Conservation (phyloP, 2,329 filamentous ascomycete species). For the Aphanoascus verrucosus region DNA sequence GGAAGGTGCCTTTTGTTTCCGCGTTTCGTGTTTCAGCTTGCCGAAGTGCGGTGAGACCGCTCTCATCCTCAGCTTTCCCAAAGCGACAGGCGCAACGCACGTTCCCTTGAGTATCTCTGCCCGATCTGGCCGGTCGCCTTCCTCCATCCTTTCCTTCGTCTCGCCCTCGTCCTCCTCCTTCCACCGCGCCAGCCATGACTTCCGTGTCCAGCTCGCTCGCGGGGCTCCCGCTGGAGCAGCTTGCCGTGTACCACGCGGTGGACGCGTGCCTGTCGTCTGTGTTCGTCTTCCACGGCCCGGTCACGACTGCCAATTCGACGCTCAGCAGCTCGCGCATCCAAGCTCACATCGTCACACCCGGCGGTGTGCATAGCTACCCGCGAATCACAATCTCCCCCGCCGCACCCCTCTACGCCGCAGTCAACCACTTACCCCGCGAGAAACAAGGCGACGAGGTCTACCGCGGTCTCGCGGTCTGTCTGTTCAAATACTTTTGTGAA, state of each 20-base stretch:
- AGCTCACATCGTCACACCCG: conserved; percentile 80
- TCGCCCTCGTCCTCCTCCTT: background rate
- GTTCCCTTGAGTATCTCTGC: background rate
- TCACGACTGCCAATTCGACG: conserved; percentile 76
- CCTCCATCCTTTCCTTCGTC: background rate
- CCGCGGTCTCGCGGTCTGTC: conserved; percentile 78
- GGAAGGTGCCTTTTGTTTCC: background rate
- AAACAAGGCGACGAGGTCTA: conserved; percentile 92
- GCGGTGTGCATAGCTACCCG: conserved; percentile 79
- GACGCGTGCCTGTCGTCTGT: conserved; percentile 72
- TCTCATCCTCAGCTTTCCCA: background rate
- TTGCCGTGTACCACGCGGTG: conserved; percentile 79
- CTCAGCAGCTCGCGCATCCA: conserved; percentile 89
- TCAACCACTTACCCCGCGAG: conserved; percentile 80
- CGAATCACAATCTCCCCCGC: conserved; percentile 88
- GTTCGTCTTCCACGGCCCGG: conserved; percentile 83
- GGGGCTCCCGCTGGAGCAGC: conserved; percentile 63
- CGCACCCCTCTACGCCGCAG: conserved; percentile 80
- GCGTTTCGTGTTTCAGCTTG: background rate
- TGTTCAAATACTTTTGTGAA: conserved; percentile 90
- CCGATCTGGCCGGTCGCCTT: background rate
- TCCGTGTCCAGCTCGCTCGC: conserved; percentile 66
- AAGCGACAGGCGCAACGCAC: background rate
- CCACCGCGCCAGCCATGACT: conserved; percentile 53
- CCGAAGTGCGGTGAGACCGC: background rate